Percentiles rank a stretch among this genome's conserved stretches.
These are phyloP conservation scores for Candida nitratophila DNA, from an alignment of 805 yeast species.

Conservation along the genomic window DNA sequence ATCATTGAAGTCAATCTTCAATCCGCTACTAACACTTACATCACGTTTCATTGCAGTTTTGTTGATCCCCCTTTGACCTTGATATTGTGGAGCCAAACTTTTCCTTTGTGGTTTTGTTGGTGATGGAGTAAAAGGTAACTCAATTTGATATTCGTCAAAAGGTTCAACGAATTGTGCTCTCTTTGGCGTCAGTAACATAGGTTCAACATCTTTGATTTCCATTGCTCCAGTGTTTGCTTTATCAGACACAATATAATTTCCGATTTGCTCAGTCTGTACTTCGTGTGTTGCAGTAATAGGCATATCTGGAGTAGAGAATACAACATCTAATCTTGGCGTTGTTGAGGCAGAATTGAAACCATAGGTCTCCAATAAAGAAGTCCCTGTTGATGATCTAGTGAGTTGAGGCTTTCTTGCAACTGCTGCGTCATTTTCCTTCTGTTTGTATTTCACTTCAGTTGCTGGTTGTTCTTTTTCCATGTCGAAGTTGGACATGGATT, in stretches of 20 bases:
- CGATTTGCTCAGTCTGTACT: not conserved
- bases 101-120: slow-evolving; percentile 5
- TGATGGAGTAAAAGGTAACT: slow-evolving; percentile 13
- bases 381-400: slow-evolving; percentile 2
- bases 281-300: not conserved
- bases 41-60: not conserved
- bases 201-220: not conserved
- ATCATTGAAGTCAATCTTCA: slow-evolving; percentile 1
- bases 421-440: not conserved
- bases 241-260: slow-evolving; percentile 4
- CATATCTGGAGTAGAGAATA: slow-evolving; percentile 1
- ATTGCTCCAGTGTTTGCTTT: not conserved
- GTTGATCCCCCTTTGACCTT: not conserved
- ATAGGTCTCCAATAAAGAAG: slow-evolving; percentile 13
- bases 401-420: not conserved
- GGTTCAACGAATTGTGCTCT: slow-evolving; percentile 6
- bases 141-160: slow-evolving; percentile 8
- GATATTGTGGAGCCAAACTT: slow-evolving; percentile 1
- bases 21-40: slow-evolving; percentile 1
- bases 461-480: not conserved
- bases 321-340: slow-evolving; percentile 2
- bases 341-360: slow-evolving; percentile 11
- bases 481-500: slow-evolving; percentile 1
- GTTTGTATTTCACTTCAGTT: not conserved
- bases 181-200: not conserved